Evolutionary conservation across 768 basidiomycete species (phyloP), one percentile per base, ranked within the genome.

Genomic region (Tulasnella sp.): DNA sequence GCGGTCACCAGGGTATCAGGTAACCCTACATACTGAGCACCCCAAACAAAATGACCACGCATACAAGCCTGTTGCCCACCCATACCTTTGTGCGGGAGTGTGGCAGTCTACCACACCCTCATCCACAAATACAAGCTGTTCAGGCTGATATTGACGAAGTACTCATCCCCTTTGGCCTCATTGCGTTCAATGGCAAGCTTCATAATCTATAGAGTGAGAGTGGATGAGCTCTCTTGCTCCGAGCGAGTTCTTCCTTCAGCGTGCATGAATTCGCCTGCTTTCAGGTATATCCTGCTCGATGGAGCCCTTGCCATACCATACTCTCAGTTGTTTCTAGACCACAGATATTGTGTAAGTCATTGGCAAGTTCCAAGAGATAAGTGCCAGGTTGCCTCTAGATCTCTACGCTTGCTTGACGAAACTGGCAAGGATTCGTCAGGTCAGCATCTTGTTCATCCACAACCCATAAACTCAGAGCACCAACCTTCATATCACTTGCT

Each of bases 41-140:
- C 68, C 36, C 68, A 11, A 1, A 69, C 68, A 69, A 69, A 69
- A 34, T 69, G 39, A 25, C 68, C 68, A 19, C 11, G 36, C 68
- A 69, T 69, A 7, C 39, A 17, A 36, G 68, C 68, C 22, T 9
- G 68, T 7, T 36, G 6, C 34, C 68, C 68, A 69, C 3, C 68
- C 68, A 52, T 72, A 54, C 40, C 39, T n/a, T n/a, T 67, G 42
- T 22, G 42, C 36, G 9, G 78, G 64, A 67, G 76, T 73, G 4
- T 40, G 37, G 6, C 76, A 5, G 38, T 78, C 73, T 31, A 34
- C n/a, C 0, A 68, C 76, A 31, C 68, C 70, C 40, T 79, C 78
- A 70, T 79, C 77, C 6, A 79, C 64, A 70, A 79, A 79, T 1
- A 79, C 78, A 36, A 77, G 78, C 64, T 77, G 77, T n/a, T 52